Evolutionary conservation across 768 basidiomycete species (phyloP), one percentile per base, ranked within the genome.

Genomic region (Leucosporidium creatinivorum): DNA sequence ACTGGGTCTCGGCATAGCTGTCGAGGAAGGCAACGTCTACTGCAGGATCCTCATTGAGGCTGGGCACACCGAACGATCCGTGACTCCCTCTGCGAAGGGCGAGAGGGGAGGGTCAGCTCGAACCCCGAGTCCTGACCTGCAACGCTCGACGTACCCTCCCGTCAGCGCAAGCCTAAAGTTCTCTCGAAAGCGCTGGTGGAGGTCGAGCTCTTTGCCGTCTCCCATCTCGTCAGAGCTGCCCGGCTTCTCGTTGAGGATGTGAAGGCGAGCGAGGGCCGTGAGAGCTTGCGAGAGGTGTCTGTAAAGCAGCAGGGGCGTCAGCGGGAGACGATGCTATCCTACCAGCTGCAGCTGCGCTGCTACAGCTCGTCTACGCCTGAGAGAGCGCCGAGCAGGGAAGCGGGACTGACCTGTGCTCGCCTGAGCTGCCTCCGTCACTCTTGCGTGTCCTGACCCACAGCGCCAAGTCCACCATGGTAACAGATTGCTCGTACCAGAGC

Each of bases 401-500:
- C 3, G 39, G 8, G 15, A 63, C 56, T 19, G 47, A 72, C 66
- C 65, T 61, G 19, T 62, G 69, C 51, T 67, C 65, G 39, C 44
- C 68, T 61, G 33, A 61, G 44, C 52, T 61, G n/a, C 56, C 67
- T 19, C 61, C 63, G 19, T 66, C 72, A 33, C 52, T 68, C 64
- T 61, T 68, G 23, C 80, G 47, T 61, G 70, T 80, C 88, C 90
- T 84, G 84, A 83, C 82, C 67, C 72, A 67, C 18, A 83, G 84
- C 36, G 84, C 81, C 28, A 91, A 86, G 89, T 91, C 91, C 23
- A 44, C 39, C 39, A 44, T 84, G 8, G 82, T 79, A 85, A 91
- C 86, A 0, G 85, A 87, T 21, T 85, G 83, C 75, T 94, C 93
- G 33, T 93, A 82, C 92, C 93, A 96, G 12, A 94, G 81, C 62